Base-by-base conservation (phyloP, 352 stramenopile species). In the Pythium scleroteichum region DNA sequence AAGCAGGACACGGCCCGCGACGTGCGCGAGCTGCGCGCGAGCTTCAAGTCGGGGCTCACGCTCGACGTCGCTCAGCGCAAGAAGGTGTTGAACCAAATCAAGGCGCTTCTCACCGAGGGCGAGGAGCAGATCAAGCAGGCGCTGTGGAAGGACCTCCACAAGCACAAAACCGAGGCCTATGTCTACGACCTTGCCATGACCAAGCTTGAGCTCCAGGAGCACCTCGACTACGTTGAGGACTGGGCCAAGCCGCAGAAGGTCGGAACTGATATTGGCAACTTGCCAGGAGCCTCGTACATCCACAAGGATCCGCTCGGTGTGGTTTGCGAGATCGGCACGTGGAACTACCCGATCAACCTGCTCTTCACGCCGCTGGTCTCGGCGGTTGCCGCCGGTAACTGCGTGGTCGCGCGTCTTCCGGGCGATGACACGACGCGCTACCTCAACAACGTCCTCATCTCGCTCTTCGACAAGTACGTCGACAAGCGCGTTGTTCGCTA, bases 341-440 rank as follows among this genome's bases (percentile, higher is more conserved):
- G 90, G 86, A 98, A 98, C 68, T 98, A 97, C 64, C 94, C 94
- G 0, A 56, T 98, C 49, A 75, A 66, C n/a, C 7, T 85, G 24
- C 39, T 89, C 32, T 68, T 92, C 62, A 24, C 82, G 7, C 75
- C 77, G 24, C 62, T 94, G 84, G 39, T 56, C 71, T 23, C 80
- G 76, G 40, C 90, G 82, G 61, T 73, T 52, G 32, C 44, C 9
- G 96, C 90, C 0, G 97, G 97, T 13, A 99, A 99, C 81, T 92
- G 85, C 19, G 83, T 67, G 17, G 57, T 99, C 14, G 50, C 99
- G 44, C 97, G 98, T 39, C 62, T 92, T 1, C 95, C 96, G 0
- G 94, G 80, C 20, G 92, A 98, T 48, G 75, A 97, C 57, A 91
- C 79, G 24, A 78, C 72, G 12, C 68, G 64, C 32, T 78, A 84